Evolutionary conservation across 352 stramenopile species (phyloP).

Genomic region (Phytophthora pini): DNA sequence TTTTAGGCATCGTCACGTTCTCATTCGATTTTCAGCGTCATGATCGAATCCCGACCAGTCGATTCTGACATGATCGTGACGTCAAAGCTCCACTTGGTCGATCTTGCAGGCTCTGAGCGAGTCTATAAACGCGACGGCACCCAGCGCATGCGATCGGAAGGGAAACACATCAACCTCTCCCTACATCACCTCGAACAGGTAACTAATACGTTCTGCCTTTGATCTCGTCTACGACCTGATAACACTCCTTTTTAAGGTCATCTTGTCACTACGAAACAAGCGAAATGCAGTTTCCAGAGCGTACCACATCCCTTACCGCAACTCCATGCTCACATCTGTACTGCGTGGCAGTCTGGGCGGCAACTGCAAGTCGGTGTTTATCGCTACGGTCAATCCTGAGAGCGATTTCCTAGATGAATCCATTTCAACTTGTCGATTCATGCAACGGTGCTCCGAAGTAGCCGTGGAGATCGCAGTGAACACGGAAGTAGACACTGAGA

Average conservation of each 20-base stretch:
- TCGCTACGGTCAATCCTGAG: slow-evolving; percentile 95
- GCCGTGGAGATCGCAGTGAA: slow-evolving; percentile 73
- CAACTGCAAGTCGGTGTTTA: slow-evolving; percentile 98
- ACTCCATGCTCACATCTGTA: slow-evolving; percentile 97
- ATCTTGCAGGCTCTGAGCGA: slow-evolving; percentile 95
- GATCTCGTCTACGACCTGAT: too few species aligned
- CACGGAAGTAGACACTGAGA: slow-evolving; percentile 69
- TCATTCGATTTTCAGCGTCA: slow-evolving; percentile 97
- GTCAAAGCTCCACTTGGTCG: slow-evolving; percentile 95
- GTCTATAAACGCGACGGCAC: slow-evolving; percentile 94
- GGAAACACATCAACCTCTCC: slow-evolving; percentile 96
- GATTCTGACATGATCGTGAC: slow-evolving; percentile 83
- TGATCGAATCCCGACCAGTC: slow-evolving; percentile 81
- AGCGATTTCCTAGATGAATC: slow-evolving; percentile 88
- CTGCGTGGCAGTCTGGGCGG: slow-evolving; percentile 94
- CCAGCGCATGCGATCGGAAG: slow-evolving; percentile 92
- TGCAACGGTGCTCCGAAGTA: slow-evolving; percentile 94
- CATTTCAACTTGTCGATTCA: slow-evolving; percentile 97
- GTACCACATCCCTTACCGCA: slow-evolving; percentile 95
- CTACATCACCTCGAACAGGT: slow-evolving; percentile 95
- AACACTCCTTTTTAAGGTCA: slow-evolving; percentile 69
- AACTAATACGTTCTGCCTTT: background rate
- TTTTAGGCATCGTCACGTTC: slow-evolving; percentile 88
- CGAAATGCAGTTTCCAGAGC: slow-evolving; percentile 49
- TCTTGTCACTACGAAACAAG: slow-evolving; percentile 92